Evolutionary conservation across 805 yeast species (phyloP).

Genomic region (Saturnispora besseyi): DNA sequence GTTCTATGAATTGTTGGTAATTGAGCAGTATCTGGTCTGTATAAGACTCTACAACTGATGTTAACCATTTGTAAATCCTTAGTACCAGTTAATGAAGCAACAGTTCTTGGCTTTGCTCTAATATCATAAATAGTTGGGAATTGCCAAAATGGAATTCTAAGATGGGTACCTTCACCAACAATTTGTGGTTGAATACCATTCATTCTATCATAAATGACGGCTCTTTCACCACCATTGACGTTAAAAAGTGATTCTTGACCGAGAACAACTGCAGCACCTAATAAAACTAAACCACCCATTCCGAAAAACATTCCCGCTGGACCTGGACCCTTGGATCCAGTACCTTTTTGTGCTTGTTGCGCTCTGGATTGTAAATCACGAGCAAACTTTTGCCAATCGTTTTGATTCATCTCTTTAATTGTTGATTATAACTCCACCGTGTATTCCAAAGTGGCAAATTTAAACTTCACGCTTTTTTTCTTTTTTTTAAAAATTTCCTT

Average conservation of each 20-base stretch:
- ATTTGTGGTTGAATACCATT: slow-evolving; percentile 78
- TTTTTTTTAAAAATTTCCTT: background rate
- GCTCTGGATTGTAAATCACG: slow-evolving; percentile 40
- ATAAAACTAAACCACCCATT: slow-evolving; percentile 46
- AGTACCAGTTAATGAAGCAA: slow-evolving; percentile 93
- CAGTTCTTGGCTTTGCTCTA: slow-evolving; percentile 94
- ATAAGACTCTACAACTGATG: slow-evolving; percentile 95
- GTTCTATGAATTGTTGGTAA: slow-evolving; percentile 86
- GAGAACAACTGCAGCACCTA: slow-evolving; percentile 49
- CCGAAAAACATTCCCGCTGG: slow-evolving; percentile 56
- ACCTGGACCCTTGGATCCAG: slow-evolving; percentile 23
- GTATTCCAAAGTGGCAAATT: slow-evolving; percentile 1
- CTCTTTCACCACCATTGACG: slow-evolving; percentile 99
- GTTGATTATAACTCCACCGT: background rate
- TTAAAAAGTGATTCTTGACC: slow-evolving; percentile 56
- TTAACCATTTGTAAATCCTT: slow-evolving; percentile 98
- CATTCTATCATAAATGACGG: slow-evolving; percentile 82
- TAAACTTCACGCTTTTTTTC: background rate
- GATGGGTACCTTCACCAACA: slow-evolving; percentile 90
- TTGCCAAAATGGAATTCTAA: slow-evolving; percentile 90
- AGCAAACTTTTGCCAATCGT: slow-evolving; percentile 46
- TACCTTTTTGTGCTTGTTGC: slow-evolving; percentile 29
- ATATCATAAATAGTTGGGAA: slow-evolving; percentile 89
- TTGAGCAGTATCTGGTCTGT: slow-evolving; percentile 72
- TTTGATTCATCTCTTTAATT: slow-evolving; percentile 24